Percentiles rank a stretch among this genome's conserved stretches.
phyloP scores from a whole-genome alignment of 306 rosid genomes.

The Hylodesmum podocarpum region DNA sequence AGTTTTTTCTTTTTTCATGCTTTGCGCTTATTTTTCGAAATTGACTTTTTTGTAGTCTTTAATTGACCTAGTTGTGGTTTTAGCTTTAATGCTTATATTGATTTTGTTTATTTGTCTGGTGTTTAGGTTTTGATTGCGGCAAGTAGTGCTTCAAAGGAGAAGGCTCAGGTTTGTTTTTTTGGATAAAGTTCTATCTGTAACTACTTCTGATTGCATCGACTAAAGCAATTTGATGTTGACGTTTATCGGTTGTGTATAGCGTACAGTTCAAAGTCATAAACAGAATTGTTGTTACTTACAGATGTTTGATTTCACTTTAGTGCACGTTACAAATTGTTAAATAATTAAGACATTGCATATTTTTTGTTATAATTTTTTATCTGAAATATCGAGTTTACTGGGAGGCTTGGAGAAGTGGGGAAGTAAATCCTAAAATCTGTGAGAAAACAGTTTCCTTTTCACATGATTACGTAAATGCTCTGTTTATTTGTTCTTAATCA shows the following conservation, averaged over 20 bases:
- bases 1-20: slow-evolving; percentile 13
- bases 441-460: background rate
- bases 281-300: background rate
- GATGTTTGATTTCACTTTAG: background rate
- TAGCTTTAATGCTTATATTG: slow-evolving; percentile 9
- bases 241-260: background rate
- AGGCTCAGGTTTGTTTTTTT: slow-evolving; percentile 73
- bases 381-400: background rate
- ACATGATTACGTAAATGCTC: background rate
- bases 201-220: slow-evolving; percentile 16
- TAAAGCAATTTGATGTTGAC: background rate
- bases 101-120: slow-evolving; percentile 14
- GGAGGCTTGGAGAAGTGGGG: background rate
- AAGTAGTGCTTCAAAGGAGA: slow-evolving; percentile 83
- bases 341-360: background rate
- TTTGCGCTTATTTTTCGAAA: background rate
- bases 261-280: background rate
- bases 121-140: slow-evolving; percentile 86
- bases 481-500: background rate
- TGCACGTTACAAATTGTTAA: background rate
- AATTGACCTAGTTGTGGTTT: background rate
- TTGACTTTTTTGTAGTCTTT: background rate
- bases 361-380: background rate
- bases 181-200: background rate
- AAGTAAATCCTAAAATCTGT: background rate